phyloP scores from a whole-genome alignment of 176 grass and related monocot genomes.

The Metroxylon sagu region DNA sequence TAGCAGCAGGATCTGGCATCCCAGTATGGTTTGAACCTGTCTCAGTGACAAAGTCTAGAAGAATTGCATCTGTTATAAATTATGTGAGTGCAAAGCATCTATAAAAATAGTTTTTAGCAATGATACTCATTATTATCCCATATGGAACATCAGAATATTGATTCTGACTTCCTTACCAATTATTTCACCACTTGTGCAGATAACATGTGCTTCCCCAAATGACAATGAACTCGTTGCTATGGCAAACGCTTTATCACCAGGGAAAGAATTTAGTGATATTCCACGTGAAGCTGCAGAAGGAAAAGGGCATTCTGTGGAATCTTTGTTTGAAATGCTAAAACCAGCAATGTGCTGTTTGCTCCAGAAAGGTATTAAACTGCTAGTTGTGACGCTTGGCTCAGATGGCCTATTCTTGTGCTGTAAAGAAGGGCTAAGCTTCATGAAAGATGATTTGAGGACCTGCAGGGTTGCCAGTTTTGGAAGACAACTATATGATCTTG shows the following conservation, averaged over 20 bases:
- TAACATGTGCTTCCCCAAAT: conserved; percentile 86
- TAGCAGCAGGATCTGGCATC: conserved; percentile 50
- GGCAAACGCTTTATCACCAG: conserved; percentile 62
- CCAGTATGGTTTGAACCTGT: conserved; percentile 95
- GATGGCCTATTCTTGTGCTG: conserved; percentile 76
- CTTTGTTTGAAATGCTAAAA: conserved; percentile 71
- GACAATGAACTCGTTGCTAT: conserved; percentile 82
- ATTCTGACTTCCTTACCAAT: neutral
- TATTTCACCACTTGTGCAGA: conserved; percentile 35
- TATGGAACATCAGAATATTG: neutral
- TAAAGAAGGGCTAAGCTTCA: conserved; percentile 30
- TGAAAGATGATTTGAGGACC: conserved; percentile 28
- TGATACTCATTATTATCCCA: neutral
- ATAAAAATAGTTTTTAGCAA: neutral
- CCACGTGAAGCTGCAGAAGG: conserved; percentile 23
- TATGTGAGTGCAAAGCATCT: conserved; percentile 39
- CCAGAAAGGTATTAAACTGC: conserved; percentile 74
- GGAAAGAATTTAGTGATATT: conserved; percentile 35
- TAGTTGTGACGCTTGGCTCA: conserved; percentile 72
- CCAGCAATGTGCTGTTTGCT: conserved; percentile 72
- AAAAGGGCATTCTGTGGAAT: conserved; percentile 30
- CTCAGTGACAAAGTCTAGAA: conserved; percentile 65
- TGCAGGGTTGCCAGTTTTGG: conserved; percentile 21
- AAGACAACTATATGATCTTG: conserved; percentile 31
- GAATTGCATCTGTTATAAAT: conserved; percentile 56